These are phyloP conservation scores for Schwanniomyces etchellsii DNA, from an alignment of 1,139 yeast genomes.

Conservation along the genomic window DNA sequence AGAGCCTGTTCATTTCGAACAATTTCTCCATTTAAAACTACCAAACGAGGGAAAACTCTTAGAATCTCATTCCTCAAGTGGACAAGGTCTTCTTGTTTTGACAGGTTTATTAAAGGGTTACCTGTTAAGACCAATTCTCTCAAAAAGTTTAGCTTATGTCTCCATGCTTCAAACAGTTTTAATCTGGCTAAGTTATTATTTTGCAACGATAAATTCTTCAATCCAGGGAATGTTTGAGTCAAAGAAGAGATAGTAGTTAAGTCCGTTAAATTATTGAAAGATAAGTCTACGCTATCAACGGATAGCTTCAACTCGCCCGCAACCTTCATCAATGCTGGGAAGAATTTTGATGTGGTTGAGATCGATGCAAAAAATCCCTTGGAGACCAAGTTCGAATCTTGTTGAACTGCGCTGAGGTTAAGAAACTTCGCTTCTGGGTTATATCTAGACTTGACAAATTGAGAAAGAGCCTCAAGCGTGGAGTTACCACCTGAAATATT, in stretches of 20 bases:
- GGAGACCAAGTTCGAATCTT: slow-evolving; percentile 56
- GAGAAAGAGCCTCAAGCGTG: slow-evolving; percentile 59
- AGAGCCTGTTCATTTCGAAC: slow-evolving; percentile 70
- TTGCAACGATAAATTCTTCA: slow-evolving; percentile 74
- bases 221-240: slow-evolving; percentile 67
- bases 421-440: slow-evolving; percentile 60
- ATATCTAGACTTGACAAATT: slow-evolving; percentile 62
- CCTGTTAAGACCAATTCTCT: slow-evolving; percentile 73
- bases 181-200: slow-evolving; percentile 62
- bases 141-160: slow-evolving; percentile 63
- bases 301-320: slow-evolving; percentile 51
- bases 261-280: slow-evolving; percentile 64
- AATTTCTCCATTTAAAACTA: slow-evolving; percentile 71
- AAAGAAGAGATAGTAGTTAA: slow-evolving; percentile 57
- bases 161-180: slow-evolving; percentile 68
- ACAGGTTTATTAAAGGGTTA: slow-evolving; percentile 59
- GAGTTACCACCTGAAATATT: slow-evolving; percentile 16
- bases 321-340: slow-evolving; percentile 85
- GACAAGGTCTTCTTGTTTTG: slow-evolving; percentile 26
- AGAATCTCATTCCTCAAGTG: slow-evolving; percentile 59
- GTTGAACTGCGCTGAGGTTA: slow-evolving; percentile 62
- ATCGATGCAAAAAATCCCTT: slow-evolving; percentile 64
- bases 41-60: slow-evolving; percentile 69
- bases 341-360: slow-evolving; percentile 67
- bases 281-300: slow-evolving; percentile 73